Conservation (phyloP, 352 stramenopile genomes). For the Vaucheria bursata region DNA sequence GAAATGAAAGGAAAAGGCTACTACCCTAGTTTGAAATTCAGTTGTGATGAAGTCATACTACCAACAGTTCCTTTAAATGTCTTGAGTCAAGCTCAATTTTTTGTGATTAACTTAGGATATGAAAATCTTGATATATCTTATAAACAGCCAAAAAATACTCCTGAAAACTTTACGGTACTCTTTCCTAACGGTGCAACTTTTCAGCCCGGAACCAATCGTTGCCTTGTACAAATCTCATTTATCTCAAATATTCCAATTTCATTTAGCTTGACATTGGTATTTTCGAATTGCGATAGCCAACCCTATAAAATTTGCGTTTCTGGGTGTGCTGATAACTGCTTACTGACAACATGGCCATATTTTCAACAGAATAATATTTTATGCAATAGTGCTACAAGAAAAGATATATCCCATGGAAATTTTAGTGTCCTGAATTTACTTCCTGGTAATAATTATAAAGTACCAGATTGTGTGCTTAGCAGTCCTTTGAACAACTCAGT, state of each 20-base stretch:
- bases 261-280: slow-evolving; percentile 78
- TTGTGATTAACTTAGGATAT: slow-evolving; percentile 73
- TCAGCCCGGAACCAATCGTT: slow-evolving; percentile 58
- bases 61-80: slow-evolving; percentile 76
- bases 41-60: slow-evolving; percentile 65
- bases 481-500: too few relatives aligned
- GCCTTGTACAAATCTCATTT: slow-evolving; percentile 67
- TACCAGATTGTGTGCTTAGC: too few relatives aligned
- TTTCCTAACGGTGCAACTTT: slow-evolving; percentile 74
- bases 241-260: slow-evolving; percentile 67
- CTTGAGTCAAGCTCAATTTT: slow-evolving; percentile 57
- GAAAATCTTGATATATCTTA: slow-evolving; percentile 76
- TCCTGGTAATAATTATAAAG: too few relatives aligned
- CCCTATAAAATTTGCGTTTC: slow-evolving; percentile 68
- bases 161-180: slow-evolving; percentile 63
- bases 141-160: slow-evolving; percentile 63
- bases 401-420: too few relatives aligned
- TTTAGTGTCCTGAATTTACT: too few relatives aligned
- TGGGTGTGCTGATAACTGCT: slow-evolving; percentile 76
- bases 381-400: too few relatives aligned
- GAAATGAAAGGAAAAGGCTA: slow-evolving; percentile 63
- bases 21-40: slow-evolving; percentile 80
- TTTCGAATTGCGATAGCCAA: slow-evolving; percentile 78
- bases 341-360: slow-evolving; percentile 78
- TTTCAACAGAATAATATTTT: too few relatives aligned